Base-by-base conservation (phyloP, 2,329 filamentous ascomycete species). In the Talaromyces pinophilus region DNA sequence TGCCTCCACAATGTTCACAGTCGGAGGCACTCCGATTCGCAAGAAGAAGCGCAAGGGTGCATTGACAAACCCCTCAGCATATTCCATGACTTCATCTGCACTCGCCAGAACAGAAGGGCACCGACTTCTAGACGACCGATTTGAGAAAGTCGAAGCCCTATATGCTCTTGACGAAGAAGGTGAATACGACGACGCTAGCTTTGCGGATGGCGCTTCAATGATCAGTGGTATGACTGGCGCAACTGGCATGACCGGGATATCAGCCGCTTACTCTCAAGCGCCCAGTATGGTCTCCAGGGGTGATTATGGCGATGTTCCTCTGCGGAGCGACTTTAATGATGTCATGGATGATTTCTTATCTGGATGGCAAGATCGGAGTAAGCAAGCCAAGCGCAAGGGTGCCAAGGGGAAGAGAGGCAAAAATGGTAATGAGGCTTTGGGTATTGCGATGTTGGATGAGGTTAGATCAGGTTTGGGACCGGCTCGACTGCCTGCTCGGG, bases 21-120 rank as follows among this genome's bases (percentile, higher is more conserved):
- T 89, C 68, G 92, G 91, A 42, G 92, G 92, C 13, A 82, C 81
- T 5, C 81, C 80, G 1, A 75, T 83, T 40, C 88, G 92, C 62
- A 86, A 86, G 68, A 98, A 98, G 88, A 97, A 97, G 86, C 88
- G 94, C 75, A 98, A 97, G 83, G 94, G 93, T 55, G 94, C 95
- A 2, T 81, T 96, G 77, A 98, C 94, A 3, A 92, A 91, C 70
- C 90, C 91, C 0, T 95, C 93, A 0, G 88, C 87, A 67, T 96
- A 95, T 80, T 95, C 91, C 62, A 97, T 97, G 93, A 93, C 91
- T 0, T 96, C 92, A 0, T 96, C 93, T 0, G 90, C 92, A 0
- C 83, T 97, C 19, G 89, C 92, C 62, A 88, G 95, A 64, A 99
- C 93, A 1, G 94, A 97, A 73, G 92, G 93, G 50, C 86, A 96